Evolutionary conservation across 768 basidiomycete species (phyloP).

Genomic region (Agaricus bisporus): DNA sequence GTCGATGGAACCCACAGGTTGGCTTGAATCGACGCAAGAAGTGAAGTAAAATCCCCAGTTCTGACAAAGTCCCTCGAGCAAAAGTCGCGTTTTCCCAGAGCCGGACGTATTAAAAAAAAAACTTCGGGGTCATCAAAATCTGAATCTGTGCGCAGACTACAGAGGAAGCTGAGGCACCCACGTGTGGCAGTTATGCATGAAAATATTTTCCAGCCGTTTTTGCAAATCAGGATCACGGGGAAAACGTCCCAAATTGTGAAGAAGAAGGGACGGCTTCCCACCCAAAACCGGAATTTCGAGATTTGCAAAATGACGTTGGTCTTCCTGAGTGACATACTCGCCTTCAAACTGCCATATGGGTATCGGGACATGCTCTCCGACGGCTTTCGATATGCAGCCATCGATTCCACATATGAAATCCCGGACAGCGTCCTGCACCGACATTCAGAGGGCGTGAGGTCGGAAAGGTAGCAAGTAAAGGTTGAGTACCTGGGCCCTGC

Average conservation of each 20-base stretch:
- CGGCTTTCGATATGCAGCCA: slow-evolving; percentile 25
- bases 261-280: slow-evolving; percentile 33
- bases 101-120: slow-evolving; percentile 44
- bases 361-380: slow-evolving; percentile 25
- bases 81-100: slow-evolving; percentile 38
- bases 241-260: slow-evolving; percentile 37
- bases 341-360: slow-evolving; percentile 25
- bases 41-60: slow-evolving; percentile 46
- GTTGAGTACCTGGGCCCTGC: no score
- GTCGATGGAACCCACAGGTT: slow-evolving; percentile 33
- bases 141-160: background rate
- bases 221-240: slow-evolving; percentile 21
- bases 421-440: slow-evolving; percentile 17
- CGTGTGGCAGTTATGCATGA: slow-evolving; percentile 39
- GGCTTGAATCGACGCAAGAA: slow-evolving; percentile 34
- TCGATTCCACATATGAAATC: slow-evolving; percentile 22
- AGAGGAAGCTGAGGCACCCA: slow-evolving; percentile 17
- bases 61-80: slow-evolving; percentile 38
- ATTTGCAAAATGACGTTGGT: slow-evolving; percentile 20
- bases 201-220: slow-evolving; percentile 32
- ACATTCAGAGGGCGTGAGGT: no score
- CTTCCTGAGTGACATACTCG: slow-evolving; percentile 15
- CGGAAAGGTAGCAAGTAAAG: no score
- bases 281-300: slow-evolving; percentile 29
- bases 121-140: slow-evolving; percentile 15